Conservation (phyloP, 2,329 filamentous ascomycete species). For the Fusarium ramigenum region DNA sequence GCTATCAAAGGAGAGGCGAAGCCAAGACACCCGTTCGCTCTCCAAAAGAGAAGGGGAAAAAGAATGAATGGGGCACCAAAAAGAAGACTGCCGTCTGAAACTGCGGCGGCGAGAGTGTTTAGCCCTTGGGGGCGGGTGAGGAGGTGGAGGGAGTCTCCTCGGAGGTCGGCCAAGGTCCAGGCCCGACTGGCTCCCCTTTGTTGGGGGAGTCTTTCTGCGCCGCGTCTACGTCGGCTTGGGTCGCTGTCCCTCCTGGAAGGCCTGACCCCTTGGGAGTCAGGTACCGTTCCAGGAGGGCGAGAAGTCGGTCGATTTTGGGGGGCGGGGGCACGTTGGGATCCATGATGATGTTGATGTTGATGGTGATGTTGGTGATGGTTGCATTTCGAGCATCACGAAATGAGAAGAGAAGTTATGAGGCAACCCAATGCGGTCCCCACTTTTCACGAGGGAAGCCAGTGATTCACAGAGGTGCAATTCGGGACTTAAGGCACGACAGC, state of each 20-base stretch:
- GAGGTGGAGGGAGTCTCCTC: background rate
- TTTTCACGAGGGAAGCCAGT: accelerated
- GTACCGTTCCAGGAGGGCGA: accelerated
- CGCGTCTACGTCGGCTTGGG: accelerated
- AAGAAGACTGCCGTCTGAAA: background rate
- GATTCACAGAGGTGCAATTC: background rate
- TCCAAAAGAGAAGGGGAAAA: background rate
- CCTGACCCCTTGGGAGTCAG: too few species aligned
- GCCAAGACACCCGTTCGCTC: too few species aligned
- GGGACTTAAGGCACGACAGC: accelerated
- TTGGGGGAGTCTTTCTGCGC: background rate
- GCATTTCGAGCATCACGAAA: background rate
- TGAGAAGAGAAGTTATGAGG: accelerated
- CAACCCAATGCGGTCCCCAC: accelerated
- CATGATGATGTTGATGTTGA: background rate
- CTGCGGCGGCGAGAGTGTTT: background rate
- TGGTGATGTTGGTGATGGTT: background rate
- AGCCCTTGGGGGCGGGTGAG: background rate
- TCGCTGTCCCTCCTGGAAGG: background rate
- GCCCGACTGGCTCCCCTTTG: background rate
- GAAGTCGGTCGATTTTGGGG: accelerated
- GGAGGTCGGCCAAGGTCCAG: background rate
- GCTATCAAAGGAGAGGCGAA: too few species aligned
- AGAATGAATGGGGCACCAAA: background rate
- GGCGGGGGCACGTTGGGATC: background rate